These are phyloP conservation scores for Drechslera avenae DNA, from an alignment of 2,329 filamentous ascomycete genomes.

Conservation along the genomic window DNA sequence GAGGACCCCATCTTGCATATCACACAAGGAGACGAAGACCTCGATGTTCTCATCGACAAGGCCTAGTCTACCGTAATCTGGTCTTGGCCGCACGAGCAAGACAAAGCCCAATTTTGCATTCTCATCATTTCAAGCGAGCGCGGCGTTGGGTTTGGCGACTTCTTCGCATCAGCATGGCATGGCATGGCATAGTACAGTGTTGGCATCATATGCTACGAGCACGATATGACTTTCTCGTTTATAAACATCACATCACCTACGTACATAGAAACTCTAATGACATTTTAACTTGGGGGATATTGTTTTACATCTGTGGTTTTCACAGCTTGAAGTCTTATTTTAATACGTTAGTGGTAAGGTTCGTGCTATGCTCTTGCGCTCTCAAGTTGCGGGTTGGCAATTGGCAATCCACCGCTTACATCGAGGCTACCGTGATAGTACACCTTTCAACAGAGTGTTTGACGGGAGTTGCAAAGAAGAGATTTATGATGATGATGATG, in stretches of 20 bases:
- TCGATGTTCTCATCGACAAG: neutral
- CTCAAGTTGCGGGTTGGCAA: no score
- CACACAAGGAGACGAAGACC: neutral
- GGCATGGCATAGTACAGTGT: slow-evolving; percentile 4
- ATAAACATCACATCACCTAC: neutral
- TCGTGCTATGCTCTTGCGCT: no score
- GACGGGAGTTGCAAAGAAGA: no score
- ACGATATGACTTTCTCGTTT: neutral
- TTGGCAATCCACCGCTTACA: no score
- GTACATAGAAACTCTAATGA: slow-evolving; percentile 5
- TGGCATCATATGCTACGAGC: neutral
- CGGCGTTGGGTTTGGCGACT: slow-evolving; percentile 20
- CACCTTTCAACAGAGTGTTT: no score
- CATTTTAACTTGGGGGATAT: neutral
- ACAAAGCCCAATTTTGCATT: slow-evolving; percentile 1
- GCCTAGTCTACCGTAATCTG: neutral
- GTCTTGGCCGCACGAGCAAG: neutral
- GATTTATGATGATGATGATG: neutral
- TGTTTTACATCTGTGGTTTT: no score
- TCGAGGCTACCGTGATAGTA: no score
- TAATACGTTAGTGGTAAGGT: no score
- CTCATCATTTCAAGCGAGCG: slow-evolving; percentile 15
- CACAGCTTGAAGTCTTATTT: no score
- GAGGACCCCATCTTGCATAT: neutral
- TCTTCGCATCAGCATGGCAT: neutral